These are phyloP conservation scores for Hordeum pubiflorum DNA, from an alignment of 202 grass and related monocot genomes.

Conservation along the genomic window DNA sequence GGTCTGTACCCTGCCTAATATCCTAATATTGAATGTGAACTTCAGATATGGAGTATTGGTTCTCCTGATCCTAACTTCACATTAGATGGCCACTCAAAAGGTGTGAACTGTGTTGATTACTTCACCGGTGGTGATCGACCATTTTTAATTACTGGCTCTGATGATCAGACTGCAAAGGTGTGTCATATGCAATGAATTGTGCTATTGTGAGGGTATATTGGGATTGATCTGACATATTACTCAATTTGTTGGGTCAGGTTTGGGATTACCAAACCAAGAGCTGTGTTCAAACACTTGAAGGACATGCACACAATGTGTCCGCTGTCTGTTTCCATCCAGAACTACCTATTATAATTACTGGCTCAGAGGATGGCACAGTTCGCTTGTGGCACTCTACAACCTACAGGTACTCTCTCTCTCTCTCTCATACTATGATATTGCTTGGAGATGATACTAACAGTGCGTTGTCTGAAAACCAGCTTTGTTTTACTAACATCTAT, in stretches of 20 bases:
- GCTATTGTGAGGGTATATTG: neutral
- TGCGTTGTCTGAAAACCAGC: neutral
- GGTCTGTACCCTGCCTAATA: neutral
- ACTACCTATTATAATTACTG: conserved; percentile 81
- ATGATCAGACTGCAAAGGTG: conserved; percentile 91
- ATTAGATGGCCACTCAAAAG: conserved; percentile 75
- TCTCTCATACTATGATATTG: neutral
- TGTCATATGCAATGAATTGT: conserved; percentile 16
- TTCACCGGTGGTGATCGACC: conserved; percentile 84
- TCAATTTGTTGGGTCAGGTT: conserved; percentile 44
- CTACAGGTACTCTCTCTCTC: conserved; percentile 40
- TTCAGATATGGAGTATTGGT: conserved; percentile 88
- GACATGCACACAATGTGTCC: conserved; percentile 75
- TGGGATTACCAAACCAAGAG: conserved; percentile 92
- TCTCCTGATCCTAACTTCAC: conserved; percentile 87
- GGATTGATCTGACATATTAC: neutral
- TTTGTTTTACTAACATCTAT: neutral
- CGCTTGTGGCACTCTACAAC: conserved; percentile 75
- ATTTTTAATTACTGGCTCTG: conserved; percentile 80
- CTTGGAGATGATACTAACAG: neutral
- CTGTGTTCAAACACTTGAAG: conserved; percentile 84
- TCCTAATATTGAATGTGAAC: neutral
- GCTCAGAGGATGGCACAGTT: conserved; percentile 76
- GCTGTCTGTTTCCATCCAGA: conserved; percentile 79
- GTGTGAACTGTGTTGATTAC: conserved; percentile 87